Evolutionary conservation across 1,284 basidiomycete genomes (phyloP), one percentile per base, ranked within the genome.

Genomic region (Ustilago trichophora): DNA sequence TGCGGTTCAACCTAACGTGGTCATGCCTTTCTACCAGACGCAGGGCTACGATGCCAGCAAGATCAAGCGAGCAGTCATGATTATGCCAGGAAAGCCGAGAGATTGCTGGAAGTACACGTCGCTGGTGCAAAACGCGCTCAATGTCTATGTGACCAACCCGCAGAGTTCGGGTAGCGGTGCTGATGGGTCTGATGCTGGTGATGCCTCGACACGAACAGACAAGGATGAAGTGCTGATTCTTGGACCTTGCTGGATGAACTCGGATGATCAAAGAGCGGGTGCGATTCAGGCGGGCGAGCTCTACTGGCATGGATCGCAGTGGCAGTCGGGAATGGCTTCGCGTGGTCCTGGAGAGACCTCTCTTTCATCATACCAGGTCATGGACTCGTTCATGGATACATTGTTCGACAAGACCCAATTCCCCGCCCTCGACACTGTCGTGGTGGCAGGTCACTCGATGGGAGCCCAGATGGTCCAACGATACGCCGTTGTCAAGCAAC

Each of bases 51-150:
- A 78, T 33, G 32, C 48, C 2, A 19, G 40, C 11, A 68, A 66
- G 29, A 66, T 81, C 47, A 72, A 80, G 60, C 63, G 76, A 6
- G 74, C 58, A 0, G 65, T 81, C n/a, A 63, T 81, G 54, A 49
- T 75, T 40, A 57, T 69, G 55, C 76, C 76, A 0, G 78, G 79
- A 18, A 78, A 76, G 54, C 68, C 75, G 18, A 38, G 77, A 13
- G 75, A 81, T 43, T 71, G 60, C 21, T 81, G 78, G 78, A 73
- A 73, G 45, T 75, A 75, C 46, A 73, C 72, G 29, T 71, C 65
- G 37, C 52, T 75, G 10, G 41, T 78, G 9, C 60, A 75, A 34
- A 75, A 79, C 34, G 72, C 75, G 19, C 48, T 68, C 15, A 26
- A 50, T 18, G 70, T 76, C 3, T 44, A 64, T 22, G 27, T 44